Evolutionary conservation across 1,139 yeast species (phyloP).

Genomic region (Pichia kudriavzevii): DNA sequence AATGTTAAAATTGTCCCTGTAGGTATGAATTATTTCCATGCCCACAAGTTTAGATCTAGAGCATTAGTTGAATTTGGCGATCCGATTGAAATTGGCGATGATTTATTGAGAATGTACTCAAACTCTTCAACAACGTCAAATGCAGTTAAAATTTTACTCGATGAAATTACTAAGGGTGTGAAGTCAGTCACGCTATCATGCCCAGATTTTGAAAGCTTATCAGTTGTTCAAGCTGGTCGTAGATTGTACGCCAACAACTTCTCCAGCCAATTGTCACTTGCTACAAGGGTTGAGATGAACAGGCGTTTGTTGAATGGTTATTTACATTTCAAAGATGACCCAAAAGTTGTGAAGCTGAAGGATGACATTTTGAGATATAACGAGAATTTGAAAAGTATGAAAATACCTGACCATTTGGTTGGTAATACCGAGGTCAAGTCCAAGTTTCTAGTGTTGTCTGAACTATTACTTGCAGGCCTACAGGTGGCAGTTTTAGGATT

Average conservation of each 20-base stretch:
- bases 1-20: slow-evolving; percentile 86
- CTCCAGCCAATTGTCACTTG: slow-evolving; percentile 64
- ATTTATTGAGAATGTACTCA: slow-evolving; percentile 57
- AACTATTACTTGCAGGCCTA: slow-evolving; percentile 44
- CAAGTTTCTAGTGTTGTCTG: slow-evolving; percentile 35
- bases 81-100: slow-evolving; percentile 65
- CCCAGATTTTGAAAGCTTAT: slow-evolving; percentile 85
- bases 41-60: slow-evolving; percentile 88
- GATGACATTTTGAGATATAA: slow-evolving; percentile 63
- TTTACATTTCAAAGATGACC: slow-evolving; percentile 62
- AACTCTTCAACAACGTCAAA: slow-evolving; percentile 60
- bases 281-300: slow-evolving; percentile 83
- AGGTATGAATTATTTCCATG: slow-evolving; percentile 95
- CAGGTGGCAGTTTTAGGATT: slow-evolving; percentile 48
- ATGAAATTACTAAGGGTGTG: slow-evolving; percentile 64
- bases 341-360: slow-evolving; percentile 54
- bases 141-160: slow-evolving; percentile 66
- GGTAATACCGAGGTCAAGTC: slow-evolving; percentile 47
- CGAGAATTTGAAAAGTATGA: slow-evolving; percentile 53
- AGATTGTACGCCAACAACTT: slow-evolving; percentile 76
- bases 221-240: slow-evolving; percentile 90
- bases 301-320: slow-evolving; percentile 79
- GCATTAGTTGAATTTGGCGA: slow-evolving; percentile 93
- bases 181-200: slow-evolving; percentile 88
- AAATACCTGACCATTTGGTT: slow-evolving; percentile 86